phyloP scores from a whole-genome alignment of 169 alveolate genomes.

The Plasmodium adleri region DNA sequence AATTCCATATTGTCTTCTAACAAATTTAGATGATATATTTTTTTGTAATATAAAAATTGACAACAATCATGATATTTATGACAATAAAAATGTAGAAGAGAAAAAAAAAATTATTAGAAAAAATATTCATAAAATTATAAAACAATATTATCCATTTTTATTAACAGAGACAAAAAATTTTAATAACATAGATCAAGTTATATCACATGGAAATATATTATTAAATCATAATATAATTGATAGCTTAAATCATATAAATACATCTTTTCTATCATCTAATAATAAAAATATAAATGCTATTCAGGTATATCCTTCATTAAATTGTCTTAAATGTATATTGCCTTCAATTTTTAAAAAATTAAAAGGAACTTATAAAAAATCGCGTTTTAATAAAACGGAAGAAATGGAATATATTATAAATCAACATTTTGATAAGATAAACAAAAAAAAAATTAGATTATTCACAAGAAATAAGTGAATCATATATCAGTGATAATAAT shows the following conservation, averaged over 20 bases:
- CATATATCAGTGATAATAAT: background rate
- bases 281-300: conserved; percentile 13
- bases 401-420: conserved; percentile 34
- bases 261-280: background rate
- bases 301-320: conserved; percentile 41
- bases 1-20: conserved; percentile 38
- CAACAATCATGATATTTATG: background rate
- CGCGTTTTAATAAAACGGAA: conserved; percentile 20
- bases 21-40: conserved; percentile 6
- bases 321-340: conserved; percentile 34
- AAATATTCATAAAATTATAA: conserved; percentile 48
- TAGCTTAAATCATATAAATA: background rate
- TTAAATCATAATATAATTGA: background rate
- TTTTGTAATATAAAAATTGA: background rate
- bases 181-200: conserved; percentile 7
- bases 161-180: conserved; percentile 53
- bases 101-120: conserved; percentile 27
- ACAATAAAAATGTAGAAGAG: background rate
- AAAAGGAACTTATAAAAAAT: conserved; percentile 33
- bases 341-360: conserved; percentile 21
- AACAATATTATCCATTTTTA: conserved; percentile 53
- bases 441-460: background rate
- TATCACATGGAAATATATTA: conserved; percentile 72
- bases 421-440: conserved; percentile 13
- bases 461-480: background rate